Percentiles rank a stretch among this genome's conserved stretches.
Evolutionary conservation across 352 stramenopile species (phyloP).

Genomic region (Phytophthora syringae): DNA sequence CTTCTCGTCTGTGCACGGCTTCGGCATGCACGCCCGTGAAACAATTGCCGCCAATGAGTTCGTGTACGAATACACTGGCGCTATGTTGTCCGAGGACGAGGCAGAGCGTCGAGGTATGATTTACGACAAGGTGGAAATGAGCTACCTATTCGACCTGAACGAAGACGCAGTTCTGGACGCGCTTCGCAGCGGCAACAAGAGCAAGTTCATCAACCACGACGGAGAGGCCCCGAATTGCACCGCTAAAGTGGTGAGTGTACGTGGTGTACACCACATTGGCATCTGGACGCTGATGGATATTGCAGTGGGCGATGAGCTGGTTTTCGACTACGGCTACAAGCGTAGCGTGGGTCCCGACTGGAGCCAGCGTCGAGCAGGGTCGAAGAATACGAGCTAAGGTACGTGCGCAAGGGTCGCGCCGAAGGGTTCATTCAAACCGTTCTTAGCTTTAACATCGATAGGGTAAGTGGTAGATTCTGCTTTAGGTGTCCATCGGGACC

Average conservation of each 20-base stretch:
- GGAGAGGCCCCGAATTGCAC: constrained; percentile 71
- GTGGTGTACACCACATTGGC: constrained; percentile 89
- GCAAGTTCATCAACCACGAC: constrained; percentile 89
- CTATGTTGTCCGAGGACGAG: constrained; percentile 67
- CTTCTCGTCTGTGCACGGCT: constrained; percentile 52
- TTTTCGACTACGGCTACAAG: constrained; percentile 74
- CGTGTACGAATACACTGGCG: constrained; percentile 71
- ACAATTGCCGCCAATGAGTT: constrained; percentile 51
- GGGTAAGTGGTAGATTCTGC: too few species aligned
- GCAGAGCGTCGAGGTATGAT: constrained; percentile 71
- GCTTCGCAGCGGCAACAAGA: constrained; percentile 91
- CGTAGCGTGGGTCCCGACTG: constrained; percentile 60
- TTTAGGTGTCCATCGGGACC: too few species aligned
- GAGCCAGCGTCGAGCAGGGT: constrained; percentile 39
- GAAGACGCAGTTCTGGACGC: constrained; percentile 90
- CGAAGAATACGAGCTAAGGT: constrained; percentile 22
- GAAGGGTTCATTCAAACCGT: too few species aligned
- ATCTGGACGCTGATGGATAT: constrained; percentile 90
- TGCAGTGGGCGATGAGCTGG: constrained; percentile 62
- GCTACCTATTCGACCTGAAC: constrained; percentile 94
- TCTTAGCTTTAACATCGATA: too few species aligned
- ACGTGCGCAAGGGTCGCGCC: too few species aligned
- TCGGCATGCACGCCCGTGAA: constrained; percentile 56
- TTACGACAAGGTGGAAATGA: constrained; percentile 83
- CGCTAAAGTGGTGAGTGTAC: constrained; percentile 76